A percentile compares a stretch with the other conserved stretches of the same genome.
These are phyloP conservation scores for Thraustotheca clavata DNA, from an alignment of 352 stramenopile genomes.

Conservation along the genomic window DNA sequence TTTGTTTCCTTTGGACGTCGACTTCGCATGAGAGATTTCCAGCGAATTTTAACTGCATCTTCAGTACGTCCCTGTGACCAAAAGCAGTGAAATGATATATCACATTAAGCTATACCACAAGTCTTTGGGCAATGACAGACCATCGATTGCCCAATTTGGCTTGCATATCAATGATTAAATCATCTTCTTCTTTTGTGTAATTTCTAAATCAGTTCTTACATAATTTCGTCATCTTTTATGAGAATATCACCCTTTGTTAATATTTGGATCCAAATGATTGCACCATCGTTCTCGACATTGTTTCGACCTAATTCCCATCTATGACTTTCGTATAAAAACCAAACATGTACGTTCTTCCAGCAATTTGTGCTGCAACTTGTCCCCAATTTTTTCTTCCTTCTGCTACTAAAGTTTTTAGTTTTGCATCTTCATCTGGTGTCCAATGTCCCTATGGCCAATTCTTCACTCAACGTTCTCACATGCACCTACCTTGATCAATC, in stretches of 20 bases:
- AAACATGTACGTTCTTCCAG: slow-evolving; percentile 61
- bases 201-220: no score
- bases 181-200: slow-evolving; percentile 87
- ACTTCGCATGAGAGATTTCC: slow-evolving; percentile 86
- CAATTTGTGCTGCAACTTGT: slow-evolving; percentile 71
- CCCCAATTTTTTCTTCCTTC: slow-evolving; percentile 89
- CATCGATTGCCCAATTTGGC: slow-evolving; percentile 87
- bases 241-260: slow-evolving; percentile 89
- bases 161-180: slow-evolving; percentile 90
- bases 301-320: slow-evolving; percentile 86
- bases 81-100: background rate
- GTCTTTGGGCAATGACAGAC: slow-evolving; percentile 88
- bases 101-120: slow-evolving; percentile 42
- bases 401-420: slow-evolving; percentile 72
- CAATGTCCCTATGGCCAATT: slow-evolving; percentile 72
- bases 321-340: slow-evolving; percentile 23
- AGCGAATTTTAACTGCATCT: slow-evolving; percentile 91
- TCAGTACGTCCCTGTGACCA: slow-evolving; percentile 74
- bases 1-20: slow-evolving; percentile 60
- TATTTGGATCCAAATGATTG: slow-evolving; percentile 88
- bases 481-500: slow-evolving; percentile 79
- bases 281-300: slow-evolving; percentile 90
- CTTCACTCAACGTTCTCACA: background rate
- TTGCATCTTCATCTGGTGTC: slow-evolving; percentile 85
- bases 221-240: no score